Percentiles rank a stretch among this genome's conserved stretches.
phyloP scores from a whole-genome alignment of 2,329 filamentous ascomycete genomes.

The Fusarium chaquense region DNA sequence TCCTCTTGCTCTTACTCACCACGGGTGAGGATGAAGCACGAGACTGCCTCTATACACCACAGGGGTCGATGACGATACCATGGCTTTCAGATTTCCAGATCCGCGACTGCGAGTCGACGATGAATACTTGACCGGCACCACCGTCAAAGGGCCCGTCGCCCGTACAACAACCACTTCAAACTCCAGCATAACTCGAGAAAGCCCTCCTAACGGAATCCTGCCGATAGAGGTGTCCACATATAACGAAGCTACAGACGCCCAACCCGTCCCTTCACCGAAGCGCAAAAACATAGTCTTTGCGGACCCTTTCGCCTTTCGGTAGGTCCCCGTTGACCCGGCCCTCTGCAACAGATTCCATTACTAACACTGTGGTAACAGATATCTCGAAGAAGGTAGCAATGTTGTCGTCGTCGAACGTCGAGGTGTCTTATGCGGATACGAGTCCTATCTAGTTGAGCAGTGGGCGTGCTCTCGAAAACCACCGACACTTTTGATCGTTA shows the following conservation, averaged over 20 bases:
- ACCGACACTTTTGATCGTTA: conserved; percentile 91
- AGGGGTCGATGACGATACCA: conserved; percentile 50
- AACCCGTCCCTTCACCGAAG: conserved; percentile 30
- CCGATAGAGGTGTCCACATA: conserved; percentile 36
- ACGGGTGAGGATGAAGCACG: conserved; percentile 46
- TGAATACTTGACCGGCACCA: conserved; percentile 35
- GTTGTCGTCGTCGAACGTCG: conserved; percentile 81
- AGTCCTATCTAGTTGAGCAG: conserved; percentile 95
- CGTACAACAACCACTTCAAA: conserved; percentile 35
- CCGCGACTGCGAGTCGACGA: conserved; percentile 48
- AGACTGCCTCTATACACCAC: conserved; percentile 32
- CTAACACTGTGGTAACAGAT: conserved; percentile 58
- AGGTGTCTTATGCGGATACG: conserved; percentile 81
- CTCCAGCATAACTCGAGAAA: conserved; percentile 37
- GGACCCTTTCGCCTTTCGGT: conserved; percentile 70
- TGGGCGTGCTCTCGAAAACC: conserved; percentile 95
- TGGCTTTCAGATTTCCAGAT: conserved; percentile 56
- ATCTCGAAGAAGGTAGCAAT: conserved; percentile 85
- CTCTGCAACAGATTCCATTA: background rate
- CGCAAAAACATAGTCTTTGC: conserved; percentile 67
- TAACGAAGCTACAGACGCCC: conserved; percentile 30
- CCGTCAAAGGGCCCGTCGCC: conserved; percentile 38
- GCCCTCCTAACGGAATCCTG: conserved; percentile 39
- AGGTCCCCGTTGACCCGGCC: conserved; percentile 33
- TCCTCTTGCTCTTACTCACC: conserved; percentile 35